Evolutionary conservation across 306 rosid species (phyloP), one percentile per base, ranked within the genome.

Genomic region (Rosa lucieae): DNA sequence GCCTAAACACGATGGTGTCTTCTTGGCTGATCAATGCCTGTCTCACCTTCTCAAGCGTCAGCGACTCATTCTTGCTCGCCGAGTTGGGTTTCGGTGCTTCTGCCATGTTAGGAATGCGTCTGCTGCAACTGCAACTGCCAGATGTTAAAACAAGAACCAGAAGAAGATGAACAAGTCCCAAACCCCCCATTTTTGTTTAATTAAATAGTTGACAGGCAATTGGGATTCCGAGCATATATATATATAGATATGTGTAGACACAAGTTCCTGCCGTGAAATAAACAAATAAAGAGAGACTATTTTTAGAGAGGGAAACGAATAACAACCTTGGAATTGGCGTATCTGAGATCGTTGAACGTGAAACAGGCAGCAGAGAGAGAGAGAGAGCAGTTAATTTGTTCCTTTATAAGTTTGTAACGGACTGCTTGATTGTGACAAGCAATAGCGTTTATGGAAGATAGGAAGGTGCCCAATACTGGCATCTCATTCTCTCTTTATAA

Each of bases 21-120:
- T 96, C 99, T 87, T 91, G 93, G 74, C 88, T 88, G 48, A 86
- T 46, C 92, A 96, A 73, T 69, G 83, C 80, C 42, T 91, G 85
- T 71, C 99, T 90, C 47, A 96, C 84, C 0, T 88, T 78, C 8
- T 85, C 89, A 0, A 96, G 89, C 18, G 93, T 89, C 82, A 86
- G 81, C 3, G 35, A 70, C 56, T 83, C 53, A 0, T 68, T 70
- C 14, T 32, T 73, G 37, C 0, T 80, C 42, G 47, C 13, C 13
- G 62, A 55, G 62, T 55, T 55, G 26, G 62, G 21, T 1, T 66
- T 79, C 7, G 82, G 83, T 44, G 72, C 79, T 0, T 87, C 53
- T 42, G 70, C 86, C 83, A 78, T 83, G 10, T 20, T 84, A 1
- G 21, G 5, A 94, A 84, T 86, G 72, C 29, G 40, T 49, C 51